Percentiles rank a stretch among this genome's conserved stretches.
These are phyloP conservation scores for Tuber microsphaerosporum DNA, from an alignment of 495 filamentous ascomycete species.

Conservation along the genomic window DNA sequence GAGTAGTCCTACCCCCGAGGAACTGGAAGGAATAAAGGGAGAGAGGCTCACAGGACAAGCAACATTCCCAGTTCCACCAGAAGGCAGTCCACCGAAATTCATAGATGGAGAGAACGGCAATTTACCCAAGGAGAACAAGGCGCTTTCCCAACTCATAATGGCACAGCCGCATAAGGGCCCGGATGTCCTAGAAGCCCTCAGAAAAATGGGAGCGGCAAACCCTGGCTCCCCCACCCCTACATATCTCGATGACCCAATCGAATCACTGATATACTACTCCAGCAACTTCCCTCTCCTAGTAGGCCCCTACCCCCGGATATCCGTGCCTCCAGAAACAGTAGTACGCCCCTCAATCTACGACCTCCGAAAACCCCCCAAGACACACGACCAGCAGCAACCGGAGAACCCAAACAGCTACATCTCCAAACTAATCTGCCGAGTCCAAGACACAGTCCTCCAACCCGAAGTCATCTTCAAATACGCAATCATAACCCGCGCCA, in stretches of 20 bases:
- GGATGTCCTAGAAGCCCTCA: neutral
- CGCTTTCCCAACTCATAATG: neutral
- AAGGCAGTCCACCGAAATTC: neutral
- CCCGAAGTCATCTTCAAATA: neutral
- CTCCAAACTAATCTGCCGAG: neutral
- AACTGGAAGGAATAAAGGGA: neutral
- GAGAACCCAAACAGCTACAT: neutral
- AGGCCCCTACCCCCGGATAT: neutral
- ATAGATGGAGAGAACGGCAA: neutral
- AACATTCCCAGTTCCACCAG: neutral
- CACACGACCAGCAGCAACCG: neutral
- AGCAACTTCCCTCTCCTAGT: neutral
- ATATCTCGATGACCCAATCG: constrained; percentile 3
- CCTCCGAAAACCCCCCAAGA: neutral
- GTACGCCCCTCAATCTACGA: neutral
- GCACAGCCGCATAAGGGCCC: neutral
- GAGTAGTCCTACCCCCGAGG: neutral
- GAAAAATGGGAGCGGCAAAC: too few relatives aligned
- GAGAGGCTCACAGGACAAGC: neutral
- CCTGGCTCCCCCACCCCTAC: neutral
- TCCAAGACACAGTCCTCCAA: neutral
- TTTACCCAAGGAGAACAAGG: neutral
- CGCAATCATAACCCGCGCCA: neutral
- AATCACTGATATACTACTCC: neutral
- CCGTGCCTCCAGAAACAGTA: neutral